Percentiles rank a stretch among this genome's conserved stretches.
These are phyloP conservation scores for Gastrolobium villosum DNA, from an alignment of 306 rosid genomes.

Conservation along the genomic window DNA sequence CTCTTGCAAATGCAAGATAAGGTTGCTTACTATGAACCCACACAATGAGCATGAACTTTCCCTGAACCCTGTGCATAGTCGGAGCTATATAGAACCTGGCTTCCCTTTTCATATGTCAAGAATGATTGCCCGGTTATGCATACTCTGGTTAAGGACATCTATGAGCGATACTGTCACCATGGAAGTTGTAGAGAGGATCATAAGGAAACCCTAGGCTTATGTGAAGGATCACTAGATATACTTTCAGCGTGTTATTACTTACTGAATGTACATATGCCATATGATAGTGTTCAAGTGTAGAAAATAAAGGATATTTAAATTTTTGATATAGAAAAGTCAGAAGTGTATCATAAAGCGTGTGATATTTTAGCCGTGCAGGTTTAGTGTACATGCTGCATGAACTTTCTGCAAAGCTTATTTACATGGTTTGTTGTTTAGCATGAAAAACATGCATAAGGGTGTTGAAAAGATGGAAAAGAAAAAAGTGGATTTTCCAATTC, in stretches of 20 bases:
- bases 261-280: not conserved
- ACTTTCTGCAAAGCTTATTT: not conserved
- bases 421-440: constrained; percentile 17
- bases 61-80: too few species aligned
- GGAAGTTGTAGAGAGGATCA: not conserved
- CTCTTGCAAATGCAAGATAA: too few species aligned
- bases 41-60: too few species aligned
- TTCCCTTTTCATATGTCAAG: too few species aligned
- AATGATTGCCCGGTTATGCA: not conserved
- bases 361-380: not conserved
- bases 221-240: constrained; percentile 15
- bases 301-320: not conserved
- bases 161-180: not conserved
- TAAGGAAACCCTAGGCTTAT: not conserved
- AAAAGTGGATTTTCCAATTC: not conserved
- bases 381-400: not conserved
- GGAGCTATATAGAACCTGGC: too few species aligned
- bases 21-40: too few species aligned
- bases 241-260: not conserved
- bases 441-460: not conserved
- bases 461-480: not conserved
- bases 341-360: not conserved
- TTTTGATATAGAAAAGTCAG: not conserved
- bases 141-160: not conserved
- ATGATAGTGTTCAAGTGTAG: not conserved